These are phyloP conservation scores for Agaricus subrufescens DNA, from an alignment of 768 basidiomycete genomes.

Conservation along the genomic window DNA sequence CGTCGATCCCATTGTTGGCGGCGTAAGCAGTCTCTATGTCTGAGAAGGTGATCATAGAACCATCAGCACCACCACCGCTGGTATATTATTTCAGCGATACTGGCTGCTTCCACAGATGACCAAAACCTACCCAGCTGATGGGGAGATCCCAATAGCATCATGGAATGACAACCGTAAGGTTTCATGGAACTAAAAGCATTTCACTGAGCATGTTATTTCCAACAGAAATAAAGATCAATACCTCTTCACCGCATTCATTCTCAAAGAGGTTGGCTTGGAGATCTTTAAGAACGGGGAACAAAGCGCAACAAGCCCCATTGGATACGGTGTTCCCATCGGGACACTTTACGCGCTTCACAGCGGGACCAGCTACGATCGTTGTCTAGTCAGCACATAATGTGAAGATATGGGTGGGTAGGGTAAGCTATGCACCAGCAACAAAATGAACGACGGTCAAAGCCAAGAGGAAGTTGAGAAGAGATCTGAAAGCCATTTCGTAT, in stretches of 20 bases:
- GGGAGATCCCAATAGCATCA: constrained; percentile 41
- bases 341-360: constrained; percentile 11
- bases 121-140: constrained; percentile 22
- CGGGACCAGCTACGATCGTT: constrained; percentile 1
- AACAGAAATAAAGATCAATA: not conserved
- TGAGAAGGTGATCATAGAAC: constrained; percentile 42
- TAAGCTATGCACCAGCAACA: not conserved
- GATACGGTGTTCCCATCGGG: constrained; percentile 22
- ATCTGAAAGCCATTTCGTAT: constrained; percentile 8
- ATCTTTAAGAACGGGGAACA: constrained; percentile 35
- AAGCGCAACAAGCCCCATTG: constrained; percentile 32
- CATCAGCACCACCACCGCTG: constrained; percentile 43
- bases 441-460: not conserved
- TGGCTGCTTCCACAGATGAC: not conserved
- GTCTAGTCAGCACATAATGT: not conserved
- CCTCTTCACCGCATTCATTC: constrained; percentile 25
- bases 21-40: constrained; percentile 36
- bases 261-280: constrained; percentile 33
- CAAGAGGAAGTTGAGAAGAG: constrained; percentile 1
- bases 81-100: not conserved
- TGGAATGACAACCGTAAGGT: constrained; percentile 31
- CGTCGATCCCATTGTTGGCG: constrained; percentile 40
- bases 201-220: not conserved
- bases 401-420: not conserved
- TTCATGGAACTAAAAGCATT: constrained; percentile 1